phyloP scores from a whole-genome alignment of 805 yeast species.

The Nakazawaea molendinolei region DNA sequence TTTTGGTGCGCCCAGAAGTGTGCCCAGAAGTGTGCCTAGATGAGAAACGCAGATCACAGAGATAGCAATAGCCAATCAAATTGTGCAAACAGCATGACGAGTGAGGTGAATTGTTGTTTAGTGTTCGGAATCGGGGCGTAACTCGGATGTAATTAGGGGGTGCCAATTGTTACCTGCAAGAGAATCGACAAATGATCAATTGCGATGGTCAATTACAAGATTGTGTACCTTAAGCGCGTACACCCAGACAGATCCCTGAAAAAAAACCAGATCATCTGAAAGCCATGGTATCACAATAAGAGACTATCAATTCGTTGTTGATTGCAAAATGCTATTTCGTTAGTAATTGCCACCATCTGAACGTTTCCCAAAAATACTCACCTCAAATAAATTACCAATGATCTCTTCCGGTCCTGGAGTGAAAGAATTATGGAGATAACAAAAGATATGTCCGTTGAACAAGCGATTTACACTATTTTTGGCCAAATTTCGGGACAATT shows the following conservation, averaged over 20 bases:
- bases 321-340: constrained; percentile 24
- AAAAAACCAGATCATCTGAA: constrained; percentile 34
- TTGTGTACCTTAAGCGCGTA: no score
- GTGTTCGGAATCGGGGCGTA: no score
- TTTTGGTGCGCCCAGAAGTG: no score
- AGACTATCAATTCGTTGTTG: constrained; percentile 33
- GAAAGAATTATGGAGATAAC: constrained; percentile 39
- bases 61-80: no score
- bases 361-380: constrained; percentile 11
- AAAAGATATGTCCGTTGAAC: constrained; percentile 23
- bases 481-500: constrained; percentile 21
- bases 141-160: background rate
- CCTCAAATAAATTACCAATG: constrained; percentile 29
- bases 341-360: background rate
- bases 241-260: no score
- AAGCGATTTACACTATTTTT: constrained; percentile 9
- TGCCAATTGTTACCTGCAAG: background rate
- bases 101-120: no score
- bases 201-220: no score
- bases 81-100: no score
- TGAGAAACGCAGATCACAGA: no score
- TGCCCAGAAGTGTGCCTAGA: no score
- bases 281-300: constrained; percentile 40
- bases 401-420: constrained; percentile 39
- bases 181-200: background rate